phyloP scores from a whole-genome alignment of 371 early-diverging fungal genomes.

The Fennellomyces sp. region DNA sequence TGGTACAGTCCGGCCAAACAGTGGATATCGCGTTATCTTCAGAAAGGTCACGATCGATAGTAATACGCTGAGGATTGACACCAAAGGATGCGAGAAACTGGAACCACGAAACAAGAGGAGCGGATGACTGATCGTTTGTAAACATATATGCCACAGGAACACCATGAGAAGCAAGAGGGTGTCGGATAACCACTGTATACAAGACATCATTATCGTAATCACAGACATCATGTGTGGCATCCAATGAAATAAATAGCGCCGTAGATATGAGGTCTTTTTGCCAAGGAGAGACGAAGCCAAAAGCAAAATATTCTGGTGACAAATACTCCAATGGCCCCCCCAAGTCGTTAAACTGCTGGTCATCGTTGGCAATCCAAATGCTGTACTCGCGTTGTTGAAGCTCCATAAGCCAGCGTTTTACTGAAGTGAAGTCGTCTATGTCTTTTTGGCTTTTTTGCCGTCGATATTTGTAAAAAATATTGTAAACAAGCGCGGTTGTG shows the following conservation, averaged over 20 bases:
- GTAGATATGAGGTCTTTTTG: background rate
- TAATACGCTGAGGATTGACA: background rate
- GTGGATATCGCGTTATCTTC: background rate
- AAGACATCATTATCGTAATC: background rate
- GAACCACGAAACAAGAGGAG: background rate
- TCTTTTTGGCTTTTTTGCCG: background rate
- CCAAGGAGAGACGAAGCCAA: slow-evolving; percentile 7
- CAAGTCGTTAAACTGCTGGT: too few relatives aligned
- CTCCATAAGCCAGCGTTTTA: background rate
- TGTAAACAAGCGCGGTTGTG: background rate
- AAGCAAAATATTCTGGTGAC: background rate
- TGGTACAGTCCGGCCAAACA: background rate
- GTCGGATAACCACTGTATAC: slow-evolving; percentile 4
- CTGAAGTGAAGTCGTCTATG: background rate
- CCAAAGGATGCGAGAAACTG: background rate
- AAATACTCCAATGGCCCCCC: background rate
- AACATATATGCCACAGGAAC: slow-evolving; percentile 2
- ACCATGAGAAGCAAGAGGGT: background rate
- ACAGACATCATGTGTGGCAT: slow-evolving; percentile 4
- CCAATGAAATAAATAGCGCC: background rate
- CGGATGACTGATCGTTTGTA: background rate
- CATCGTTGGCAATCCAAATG: too few relatives aligned
- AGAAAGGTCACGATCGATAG: background rate
- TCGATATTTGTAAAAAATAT: background rate
- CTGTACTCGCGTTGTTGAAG: background rate